Base-by-base conservation (phyloP, 805 yeast genomes). In the Danielia reshetovae region DNA sequence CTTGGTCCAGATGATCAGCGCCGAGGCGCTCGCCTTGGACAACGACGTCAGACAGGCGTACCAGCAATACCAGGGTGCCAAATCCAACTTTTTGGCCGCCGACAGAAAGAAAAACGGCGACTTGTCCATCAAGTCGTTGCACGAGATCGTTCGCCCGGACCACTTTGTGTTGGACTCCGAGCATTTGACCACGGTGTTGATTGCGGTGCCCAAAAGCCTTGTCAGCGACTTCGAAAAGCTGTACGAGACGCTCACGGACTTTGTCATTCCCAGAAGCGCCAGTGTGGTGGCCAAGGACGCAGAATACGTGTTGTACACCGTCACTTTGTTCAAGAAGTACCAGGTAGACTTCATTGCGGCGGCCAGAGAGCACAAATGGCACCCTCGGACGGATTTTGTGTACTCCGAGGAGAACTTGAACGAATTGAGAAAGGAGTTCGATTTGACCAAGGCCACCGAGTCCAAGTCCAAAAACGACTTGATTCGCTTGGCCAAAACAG, bases 91-190 rank as follows among this genome's bases (percentile, higher is more conserved):
- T 41, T 73, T 80, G 31, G 88, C 96, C 9, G 90, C 95, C 7
- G 95, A 90, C 60, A 78, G 97, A 54, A 89, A 89, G 64, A 84
- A 83, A 59, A 82, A 85, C 24, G 99, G 99, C 39, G 96, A 93
- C 58, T 72, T 93, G 46, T 81, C 96, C 3, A 89, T 90, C 36
- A 81, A 85, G 58, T 85, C 96, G 3, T 70, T 93, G 42, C 97
- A 90, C 56, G 93, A 86, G 52, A 74, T 90, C 36, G 96, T 93
- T 33, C 75, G 75, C 34, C 82, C 87, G 8, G 78, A 79, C 34
- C 87, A 93, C 52, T 85, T 93, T 57, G 89, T 93, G 11, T 68
- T 84, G 46, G 77, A 79, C 49, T 84, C 95, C 5, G 97, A 90
- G 43, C 85, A 89, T 59, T 72, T 93, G 55, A 79, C 80, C 30